phyloP scores from a whole-genome alignment of 148 eudicot genomes.

The Nepenthes mirabilis region DNA sequence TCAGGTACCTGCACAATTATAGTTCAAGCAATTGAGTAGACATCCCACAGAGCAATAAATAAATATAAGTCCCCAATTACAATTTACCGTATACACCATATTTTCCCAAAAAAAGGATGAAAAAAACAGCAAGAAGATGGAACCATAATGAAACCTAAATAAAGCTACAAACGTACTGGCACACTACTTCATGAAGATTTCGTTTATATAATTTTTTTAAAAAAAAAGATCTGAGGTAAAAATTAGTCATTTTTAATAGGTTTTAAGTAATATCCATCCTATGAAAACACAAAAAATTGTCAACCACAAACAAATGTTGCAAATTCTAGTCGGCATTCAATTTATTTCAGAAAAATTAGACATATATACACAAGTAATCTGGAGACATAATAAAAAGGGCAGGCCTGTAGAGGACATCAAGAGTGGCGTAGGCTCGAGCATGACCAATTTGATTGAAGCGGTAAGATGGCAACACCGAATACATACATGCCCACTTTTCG shows the following conservation, averaged over 20 bases:
- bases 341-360: no score
- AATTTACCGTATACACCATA: neutral
- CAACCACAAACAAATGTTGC: no score
- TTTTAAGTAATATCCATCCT: no score
- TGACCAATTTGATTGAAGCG: slow-evolving; percentile 79
- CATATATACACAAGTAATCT: no score
- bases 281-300: no score
- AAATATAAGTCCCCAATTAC: neutral
- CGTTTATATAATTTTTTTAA: no score
- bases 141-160: no score
- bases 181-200: neutral
- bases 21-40: neutral
- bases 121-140: neutral
- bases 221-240: no score
- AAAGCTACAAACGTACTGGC: no score
- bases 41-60: neutral
- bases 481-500: slow-evolving; percentile 71
- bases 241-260: no score
- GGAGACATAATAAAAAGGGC: neutral
- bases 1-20: slow-evolving; percentile 46
- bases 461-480: slow-evolving; percentile 68
- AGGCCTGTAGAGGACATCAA: slow-evolving; percentile 73
- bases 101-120: neutral
- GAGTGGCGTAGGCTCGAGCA: slow-evolving; percentile 82
- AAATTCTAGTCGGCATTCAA: no score